Percentiles rank a stretch among this genome's conserved stretches.
Evolutionary conservation across 768 basidiomycete species (phyloP).

Genomic region (Strobilomyces echinocephalus): DNA sequence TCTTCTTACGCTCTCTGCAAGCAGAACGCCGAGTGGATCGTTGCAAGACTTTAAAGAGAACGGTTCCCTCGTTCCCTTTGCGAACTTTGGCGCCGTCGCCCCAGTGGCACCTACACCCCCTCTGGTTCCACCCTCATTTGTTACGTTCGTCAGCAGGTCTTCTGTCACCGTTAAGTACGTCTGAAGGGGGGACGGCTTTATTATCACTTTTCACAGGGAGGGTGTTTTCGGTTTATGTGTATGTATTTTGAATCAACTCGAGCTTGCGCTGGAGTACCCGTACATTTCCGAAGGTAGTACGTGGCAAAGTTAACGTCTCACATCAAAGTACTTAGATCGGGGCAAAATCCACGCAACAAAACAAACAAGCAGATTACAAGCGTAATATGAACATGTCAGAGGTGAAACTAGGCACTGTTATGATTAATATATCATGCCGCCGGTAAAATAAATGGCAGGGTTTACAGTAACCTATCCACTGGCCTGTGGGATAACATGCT

Average conservation of each 20-base stretch:
- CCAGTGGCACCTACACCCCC: conserved; percentile 4
- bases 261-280: too few species aligned
- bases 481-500: conserved; percentile 25
- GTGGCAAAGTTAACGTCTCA: not conserved
- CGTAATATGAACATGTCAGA: not conserved
- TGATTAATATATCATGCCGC: conserved; percentile 3
- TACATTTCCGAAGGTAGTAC: not conserved
- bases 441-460: not conserved
- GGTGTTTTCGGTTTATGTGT: not conserved
- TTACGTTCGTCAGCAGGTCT: conserved; percentile 9
- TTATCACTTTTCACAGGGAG: not conserved
- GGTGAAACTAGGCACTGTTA: conserved; percentile 3
- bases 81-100: conserved; percentile 18
- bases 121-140: too few species aligned
- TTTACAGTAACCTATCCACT: conserved; percentile 9
- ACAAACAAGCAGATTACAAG: conserved; percentile 5
- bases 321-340: too few species aligned
- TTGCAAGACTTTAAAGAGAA: too few species aligned
- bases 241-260: too few species aligned
- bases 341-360: not conserved
- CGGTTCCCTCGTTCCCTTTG: conserved; percentile 4
- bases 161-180: conserved; percentile 6
- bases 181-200: not conserved
- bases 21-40: too few species aligned
- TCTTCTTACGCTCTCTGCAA: too few species aligned